phyloP scores from a whole-genome alignment of 441 rosid genomes.

The Mallotus repandus region DNA sequence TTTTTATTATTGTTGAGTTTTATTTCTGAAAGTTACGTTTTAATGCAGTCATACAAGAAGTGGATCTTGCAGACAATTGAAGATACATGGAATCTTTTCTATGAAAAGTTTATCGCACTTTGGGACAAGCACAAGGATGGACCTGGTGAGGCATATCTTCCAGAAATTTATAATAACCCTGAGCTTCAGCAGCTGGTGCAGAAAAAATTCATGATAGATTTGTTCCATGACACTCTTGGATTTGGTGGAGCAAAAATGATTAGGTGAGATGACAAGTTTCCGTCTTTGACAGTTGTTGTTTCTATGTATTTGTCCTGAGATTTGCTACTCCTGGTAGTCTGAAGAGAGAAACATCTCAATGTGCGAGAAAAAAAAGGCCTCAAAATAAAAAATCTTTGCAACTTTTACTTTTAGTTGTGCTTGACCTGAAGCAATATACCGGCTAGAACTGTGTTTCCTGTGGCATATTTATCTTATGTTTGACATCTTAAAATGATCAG shows the following conservation, averaged over 20 bases:
- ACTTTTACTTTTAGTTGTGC: neutral
- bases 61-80: conserved; percentile 70
- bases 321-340: neutral
- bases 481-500: too few species aligned
- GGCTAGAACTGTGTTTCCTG: too few species aligned
- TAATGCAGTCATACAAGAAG: conserved; percentile 57
- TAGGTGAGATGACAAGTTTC: conserved; percentile 41
- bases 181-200: conserved; percentile 63
- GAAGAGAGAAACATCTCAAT: neutral
- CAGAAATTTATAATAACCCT: conserved; percentile 60
- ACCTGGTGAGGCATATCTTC: conserved; percentile 78
- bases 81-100: conserved; percentile 73
- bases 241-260: conserved; percentile 97
- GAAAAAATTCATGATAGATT: conserved; percentile 53
- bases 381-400: neutral
- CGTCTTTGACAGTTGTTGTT: neutral
- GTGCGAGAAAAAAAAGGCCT: too few species aligned
- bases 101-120: conserved; percentile 52
- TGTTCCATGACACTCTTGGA: conserved; percentile 85
- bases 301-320: neutral
- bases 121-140: conserved; percentile 81
- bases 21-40: conserved; percentile 18
- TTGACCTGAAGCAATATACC: too few species aligned
- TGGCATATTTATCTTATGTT: too few species aligned
- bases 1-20: neutral